These are phyloP conservation scores for Sugiyamaella japonica DNA, from an alignment of 1,139 yeast genomes.

Conservation along the genomic window DNA sequence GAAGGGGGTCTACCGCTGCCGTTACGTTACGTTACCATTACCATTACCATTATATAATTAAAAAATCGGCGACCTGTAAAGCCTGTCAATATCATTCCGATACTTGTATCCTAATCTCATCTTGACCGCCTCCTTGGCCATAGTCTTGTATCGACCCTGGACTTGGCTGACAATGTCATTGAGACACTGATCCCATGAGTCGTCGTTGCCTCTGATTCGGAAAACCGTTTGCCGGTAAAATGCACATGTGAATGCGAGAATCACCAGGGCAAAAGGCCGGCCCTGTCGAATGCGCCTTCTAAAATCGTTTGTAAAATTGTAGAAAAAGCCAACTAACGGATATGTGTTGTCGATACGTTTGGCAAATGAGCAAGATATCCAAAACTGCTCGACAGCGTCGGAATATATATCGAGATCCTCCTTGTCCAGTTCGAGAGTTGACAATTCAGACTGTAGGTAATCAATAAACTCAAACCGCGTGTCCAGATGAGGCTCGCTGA, in stretches of 20 bases:
- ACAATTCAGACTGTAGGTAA: background rate
- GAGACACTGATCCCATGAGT: conserved; percentile 15
- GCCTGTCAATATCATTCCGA: background rate
- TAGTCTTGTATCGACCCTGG: conserved; percentile 2
- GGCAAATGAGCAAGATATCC: conserved; percentile 1
- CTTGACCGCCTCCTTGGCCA: conserved; percentile 8
- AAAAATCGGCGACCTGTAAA: conserved; percentile 3
- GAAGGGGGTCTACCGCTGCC: no score
- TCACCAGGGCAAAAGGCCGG: conserved; percentile 18
- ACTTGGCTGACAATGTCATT: conserved; percentile 3
- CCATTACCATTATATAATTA: background rate
- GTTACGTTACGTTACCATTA: no score
- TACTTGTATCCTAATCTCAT: conserved; percentile 6
- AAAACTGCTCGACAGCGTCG: background rate
- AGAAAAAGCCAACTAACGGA: conserved; percentile 12
- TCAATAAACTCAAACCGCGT: conserved; percentile 12
- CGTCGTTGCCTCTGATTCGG: conserved; percentile 8
- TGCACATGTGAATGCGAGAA: conserved; percentile 12
- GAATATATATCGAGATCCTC: conserved; percentile 1
- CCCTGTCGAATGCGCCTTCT: conserved; percentile 6
- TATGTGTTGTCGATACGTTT: conserved; percentile 1
- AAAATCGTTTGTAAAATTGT: conserved; percentile 7
- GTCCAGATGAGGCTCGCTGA: background rate
- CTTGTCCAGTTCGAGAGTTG: background rate
- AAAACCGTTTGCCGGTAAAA: conserved; percentile 8